A percentile compares a stretch with the other conserved stretches of the same genome.
Evolutionary conservation across 768 basidiomycete species (phyloP).

Genomic region (Phaffia australis): DNA sequence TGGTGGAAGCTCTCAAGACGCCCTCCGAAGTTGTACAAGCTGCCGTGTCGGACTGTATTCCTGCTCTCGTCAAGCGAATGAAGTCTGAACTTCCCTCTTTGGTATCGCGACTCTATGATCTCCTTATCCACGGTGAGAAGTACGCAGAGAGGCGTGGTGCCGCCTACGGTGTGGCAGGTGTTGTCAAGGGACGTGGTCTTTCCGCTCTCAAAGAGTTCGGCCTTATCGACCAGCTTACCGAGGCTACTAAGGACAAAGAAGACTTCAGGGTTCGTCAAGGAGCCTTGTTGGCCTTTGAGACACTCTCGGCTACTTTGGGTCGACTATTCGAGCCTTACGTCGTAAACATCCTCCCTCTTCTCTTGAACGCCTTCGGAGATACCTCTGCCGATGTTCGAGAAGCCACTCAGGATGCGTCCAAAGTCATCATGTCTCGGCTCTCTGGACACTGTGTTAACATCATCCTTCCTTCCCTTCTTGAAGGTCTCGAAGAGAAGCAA

Average conservation of each 20-base stretch:
- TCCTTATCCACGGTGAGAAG: constrained; percentile 65
- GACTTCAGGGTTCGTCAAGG: constrained; percentile 78
- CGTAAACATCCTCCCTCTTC: constrained; percentile 65
- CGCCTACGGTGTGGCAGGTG: constrained; percentile 88
- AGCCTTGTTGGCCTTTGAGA: constrained; percentile 89
- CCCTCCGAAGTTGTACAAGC: constrained; percentile 94
- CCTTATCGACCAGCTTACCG: constrained; percentile 59
- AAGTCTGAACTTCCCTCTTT: constrained; percentile 51
- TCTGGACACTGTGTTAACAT: constrained; percentile 73
- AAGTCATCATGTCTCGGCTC: constrained; percentile 87
- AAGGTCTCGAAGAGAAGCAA: constrained; percentile 91
- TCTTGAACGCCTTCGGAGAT: constrained; percentile 80
- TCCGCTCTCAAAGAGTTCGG: constrained; percentile 72
- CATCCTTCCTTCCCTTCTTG: constrained; percentile 76
- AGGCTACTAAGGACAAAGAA: constrained; percentile 80
- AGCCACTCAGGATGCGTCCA: constrained; percentile 80
- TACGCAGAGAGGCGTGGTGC: constrained; percentile 94
- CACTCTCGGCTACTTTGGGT: constrained; percentile 70
- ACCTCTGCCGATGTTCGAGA: constrained; percentile 76
- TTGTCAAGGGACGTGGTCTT: constrained; percentile 82
- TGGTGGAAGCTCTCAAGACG: constrained; percentile 81
- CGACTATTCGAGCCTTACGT: constrained; percentile 55
- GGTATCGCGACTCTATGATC: constrained; percentile 64
- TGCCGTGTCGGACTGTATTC: constrained; percentile 89
- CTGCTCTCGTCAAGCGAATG: constrained; percentile 69